Conservation (phyloP, 169 alveolate species). For the Plasmodium ovale region DNA sequence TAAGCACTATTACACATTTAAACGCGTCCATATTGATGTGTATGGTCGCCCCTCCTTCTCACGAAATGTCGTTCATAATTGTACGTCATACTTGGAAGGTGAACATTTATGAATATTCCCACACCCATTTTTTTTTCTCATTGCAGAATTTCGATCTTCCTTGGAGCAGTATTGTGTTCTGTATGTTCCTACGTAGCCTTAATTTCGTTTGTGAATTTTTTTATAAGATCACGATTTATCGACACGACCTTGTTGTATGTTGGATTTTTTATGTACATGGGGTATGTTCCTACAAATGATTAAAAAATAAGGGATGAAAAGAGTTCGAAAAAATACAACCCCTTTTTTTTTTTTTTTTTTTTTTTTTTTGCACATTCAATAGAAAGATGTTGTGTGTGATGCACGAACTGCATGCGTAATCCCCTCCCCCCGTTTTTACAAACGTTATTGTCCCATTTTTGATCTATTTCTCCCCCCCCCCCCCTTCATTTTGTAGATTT, state of each 20-base stretch:
- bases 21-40: background rate
- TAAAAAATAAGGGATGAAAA: background rate
- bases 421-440: too few species aligned
- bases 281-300: slow-evolving; percentile 15
- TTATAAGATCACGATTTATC: slow-evolving; percentile 58
- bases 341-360: too few species aligned
- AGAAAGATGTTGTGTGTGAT: too few species aligned
- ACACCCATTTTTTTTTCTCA: slow-evolving; percentile 21
- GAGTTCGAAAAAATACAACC: background rate
- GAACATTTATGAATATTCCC: too few species aligned
- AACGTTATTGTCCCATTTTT: too few species aligned
- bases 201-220: slow-evolving; percentile 70
- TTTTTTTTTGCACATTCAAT: too few species aligned
- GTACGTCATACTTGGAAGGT: too few species aligned
- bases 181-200: slow-evolving; percentile 61
- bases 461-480: too few species aligned
- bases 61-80: too few species aligned
- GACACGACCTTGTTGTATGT: slow-evolving; percentile 58
- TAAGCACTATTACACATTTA: background rate
- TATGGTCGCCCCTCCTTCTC: too few species aligned
- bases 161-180: slow-evolving; percentile 53
- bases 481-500: slow-evolving; percentile 22
- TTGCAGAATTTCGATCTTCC: slow-evolving; percentile 61
- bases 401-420: too few species aligned
- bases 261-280: slow-evolving; percentile 77